Conservation (phyloP, 2,329 filamentous ascomycete genomes). For the Cercospora berteroae region DNA sequence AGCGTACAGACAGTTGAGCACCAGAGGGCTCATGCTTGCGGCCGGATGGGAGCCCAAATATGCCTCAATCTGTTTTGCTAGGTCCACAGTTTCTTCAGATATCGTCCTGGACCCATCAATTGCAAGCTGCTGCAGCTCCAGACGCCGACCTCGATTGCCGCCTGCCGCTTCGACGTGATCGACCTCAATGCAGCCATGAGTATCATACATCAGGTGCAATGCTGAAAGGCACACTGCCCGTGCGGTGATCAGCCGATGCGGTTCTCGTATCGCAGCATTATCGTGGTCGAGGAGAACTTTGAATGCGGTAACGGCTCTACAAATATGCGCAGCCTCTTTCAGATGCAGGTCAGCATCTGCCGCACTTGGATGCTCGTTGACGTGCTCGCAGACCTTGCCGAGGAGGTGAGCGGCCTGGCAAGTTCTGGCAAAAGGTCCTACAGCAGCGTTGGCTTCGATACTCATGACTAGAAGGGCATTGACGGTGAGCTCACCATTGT, state of each 20-base stretch:
- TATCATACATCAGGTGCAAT: constrained; percentile 22
- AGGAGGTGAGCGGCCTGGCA: constrained; percentile 27
- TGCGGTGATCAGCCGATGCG: constrained; percentile 20
- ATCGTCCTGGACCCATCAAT: constrained; percentile 22
- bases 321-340: constrained; percentile 23
- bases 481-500: constrained; percentile 21
- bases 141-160: constrained; percentile 17
- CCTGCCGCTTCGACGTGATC: constrained; percentile 19
- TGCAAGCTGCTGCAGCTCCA: constrained; percentile 25
- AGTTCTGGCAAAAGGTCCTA: constrained; percentile 24
- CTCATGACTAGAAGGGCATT: constrained; percentile 26
- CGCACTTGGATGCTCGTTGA: constrained; percentile 20
- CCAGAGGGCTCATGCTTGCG: constrained; percentile 17
- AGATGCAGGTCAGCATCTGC: constrained; percentile 23
- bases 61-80: constrained; percentile 17
- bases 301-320: constrained; percentile 19
- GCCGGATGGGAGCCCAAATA: neutral
- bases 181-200: constrained; percentile 26
- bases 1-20: constrained; percentile 19
- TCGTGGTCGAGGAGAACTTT: constrained; percentile 15
- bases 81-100: constrained; percentile 9
- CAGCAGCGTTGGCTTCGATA: constrained; percentile 22
- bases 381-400: constrained; percentile 22
- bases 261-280: neutral
- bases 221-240: constrained; percentile 19